A percentile compares a stretch with the other conserved stretches of the same genome.
Conservation (phyloP, 345 rosid species). For the Draba incana region DNA sequence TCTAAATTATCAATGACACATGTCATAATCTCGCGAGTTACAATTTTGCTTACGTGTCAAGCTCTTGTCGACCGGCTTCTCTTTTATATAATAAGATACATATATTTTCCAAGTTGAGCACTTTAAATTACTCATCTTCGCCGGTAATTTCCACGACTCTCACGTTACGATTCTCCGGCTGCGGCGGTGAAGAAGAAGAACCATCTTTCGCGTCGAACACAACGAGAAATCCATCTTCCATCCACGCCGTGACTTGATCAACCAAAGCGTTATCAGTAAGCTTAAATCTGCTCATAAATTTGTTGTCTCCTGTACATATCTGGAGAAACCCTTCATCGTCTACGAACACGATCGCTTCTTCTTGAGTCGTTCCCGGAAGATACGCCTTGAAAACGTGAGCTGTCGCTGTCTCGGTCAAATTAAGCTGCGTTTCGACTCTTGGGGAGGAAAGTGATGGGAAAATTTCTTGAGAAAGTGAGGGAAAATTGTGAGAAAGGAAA, state of each 20-base stretch:
- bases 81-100: no score
- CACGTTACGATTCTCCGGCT: conserved; percentile 36
- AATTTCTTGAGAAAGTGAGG: conserved; percentile 33
- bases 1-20: no score
- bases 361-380: conserved; percentile 34
- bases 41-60: no score
- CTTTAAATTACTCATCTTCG: conserved; percentile 19
- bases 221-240: conserved; percentile 39
- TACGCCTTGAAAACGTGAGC: conserved; percentile 47
- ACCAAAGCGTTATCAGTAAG: conserved; percentile 33
- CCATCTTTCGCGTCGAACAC: conserved; percentile 41
- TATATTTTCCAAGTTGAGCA: neutral
- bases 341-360: conserved; percentile 40
- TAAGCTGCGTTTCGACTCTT: conserved; percentile 37
- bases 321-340: conserved; percentile 43
- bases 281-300: conserved; percentile 45
- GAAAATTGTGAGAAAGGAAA: conserved; percentile 31
- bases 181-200: neutral
- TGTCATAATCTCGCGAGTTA: no score
- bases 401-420: conserved; percentile 38
- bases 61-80: no score
- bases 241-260: conserved; percentile 45
- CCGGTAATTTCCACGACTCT: conserved; percentile 44
- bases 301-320: conserved; percentile 40
- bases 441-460: conserved; percentile 24